phyloP scores from a whole-genome alignment of 345 rosid species.

The Gossypioides kirkii region DNA sequence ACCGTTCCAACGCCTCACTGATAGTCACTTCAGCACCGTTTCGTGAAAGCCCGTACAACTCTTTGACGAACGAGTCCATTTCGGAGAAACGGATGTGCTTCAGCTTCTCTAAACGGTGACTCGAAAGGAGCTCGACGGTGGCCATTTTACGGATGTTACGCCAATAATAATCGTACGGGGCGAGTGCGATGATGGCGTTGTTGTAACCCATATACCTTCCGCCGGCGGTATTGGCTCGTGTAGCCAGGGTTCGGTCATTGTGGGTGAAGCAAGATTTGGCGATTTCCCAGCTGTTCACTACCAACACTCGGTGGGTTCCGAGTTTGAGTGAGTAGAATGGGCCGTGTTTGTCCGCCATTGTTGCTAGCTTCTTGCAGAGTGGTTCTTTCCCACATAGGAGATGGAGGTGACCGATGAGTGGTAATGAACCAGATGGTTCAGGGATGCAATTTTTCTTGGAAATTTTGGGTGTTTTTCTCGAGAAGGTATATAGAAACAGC shows the following conservation, averaged over 20 bases:
- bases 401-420: constrained; percentile 10
- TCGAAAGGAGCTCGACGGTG: constrained; percentile 49
- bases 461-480: not conserved
- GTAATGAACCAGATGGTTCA: not conserved
- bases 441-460: not conserved
- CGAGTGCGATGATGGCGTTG: constrained; percentile 40
- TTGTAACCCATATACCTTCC: constrained; percentile 58
- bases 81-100: constrained; percentile 42
- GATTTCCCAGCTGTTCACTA: constrained; percentile 40
- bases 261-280: constrained; percentile 46
- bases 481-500: not conserved
- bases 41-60: constrained; percentile 20
- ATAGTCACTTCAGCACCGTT: constrained; percentile 21
- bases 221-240: constrained; percentile 43
- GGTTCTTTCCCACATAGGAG: not conserved
- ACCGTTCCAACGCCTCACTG: constrained; percentile 34
- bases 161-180: constrained; percentile 67
- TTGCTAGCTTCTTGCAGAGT: constrained; percentile 7
- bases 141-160: constrained; percentile 52
- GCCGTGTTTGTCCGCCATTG: constrained; percentile 25
- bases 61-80: constrained; percentile 33
- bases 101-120: constrained; percentile 35
- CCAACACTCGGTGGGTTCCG: constrained; percentile 32
- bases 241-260: constrained; percentile 47
- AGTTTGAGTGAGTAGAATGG: constrained; percentile 52